Evolutionary conservation across 768 basidiomycete genomes (phyloP).

Genomic region (Mycena capillaripes): DNA sequence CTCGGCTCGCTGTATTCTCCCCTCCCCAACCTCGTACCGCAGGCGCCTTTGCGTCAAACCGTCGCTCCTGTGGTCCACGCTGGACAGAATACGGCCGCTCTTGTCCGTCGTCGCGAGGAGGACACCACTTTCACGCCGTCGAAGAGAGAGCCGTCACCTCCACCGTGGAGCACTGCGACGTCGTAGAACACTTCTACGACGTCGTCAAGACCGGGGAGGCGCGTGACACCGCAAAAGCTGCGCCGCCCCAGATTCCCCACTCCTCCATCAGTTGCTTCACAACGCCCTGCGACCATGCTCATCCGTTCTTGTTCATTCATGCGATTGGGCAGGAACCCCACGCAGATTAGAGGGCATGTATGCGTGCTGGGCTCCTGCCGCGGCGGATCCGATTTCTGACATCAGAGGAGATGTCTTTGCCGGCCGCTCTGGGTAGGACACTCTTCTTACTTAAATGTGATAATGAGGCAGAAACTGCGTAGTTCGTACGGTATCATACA

Average conservation of each 20-base stretch:
- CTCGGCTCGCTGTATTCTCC: too few relatives aligned
- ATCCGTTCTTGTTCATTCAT: neutral
- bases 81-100: too few relatives aligned
- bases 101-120: too few relatives aligned
- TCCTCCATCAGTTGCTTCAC: neutral
- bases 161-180: neutral
- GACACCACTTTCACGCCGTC: too few relatives aligned
- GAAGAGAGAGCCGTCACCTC: too few relatives aligned
- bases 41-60: too few relatives aligned
- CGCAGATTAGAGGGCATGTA: neutral
- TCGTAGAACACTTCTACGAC: neutral
- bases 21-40: too few relatives aligned
- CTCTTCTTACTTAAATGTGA: neutral
- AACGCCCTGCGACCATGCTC: conserved; percentile 1
- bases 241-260: neutral
- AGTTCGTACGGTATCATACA: too few relatives aligned
- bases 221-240: neutral
- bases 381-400: neutral
- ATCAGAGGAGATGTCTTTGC: conserved; percentile 1
- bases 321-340: neutral
- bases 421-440: conserved; percentile 4
- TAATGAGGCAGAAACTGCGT: too few relatives aligned
- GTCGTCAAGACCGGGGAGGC: neutral
- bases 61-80: too few relatives aligned
- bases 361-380: conserved; percentile 9